A percentile compares a stretch with the other conserved stretches of the same genome.
phyloP scores from a whole-genome alignment of 2,329 filamentous ascomycete species.

The Cordyceps militaris region DNA sequence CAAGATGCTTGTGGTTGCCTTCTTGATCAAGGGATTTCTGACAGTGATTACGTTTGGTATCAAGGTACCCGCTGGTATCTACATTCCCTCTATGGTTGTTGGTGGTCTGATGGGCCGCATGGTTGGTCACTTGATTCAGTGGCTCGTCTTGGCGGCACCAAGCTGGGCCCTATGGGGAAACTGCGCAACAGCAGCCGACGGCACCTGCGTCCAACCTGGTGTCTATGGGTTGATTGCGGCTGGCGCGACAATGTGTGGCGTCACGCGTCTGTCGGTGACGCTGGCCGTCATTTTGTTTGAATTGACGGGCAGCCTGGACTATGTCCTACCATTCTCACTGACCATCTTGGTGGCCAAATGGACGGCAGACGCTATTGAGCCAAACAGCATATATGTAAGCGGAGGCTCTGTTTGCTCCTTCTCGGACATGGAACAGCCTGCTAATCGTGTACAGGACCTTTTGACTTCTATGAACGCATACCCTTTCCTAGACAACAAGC shows the following conservation, averaged over 20 bases:
- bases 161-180: constrained; percentile 64
- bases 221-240: constrained; percentile 93
- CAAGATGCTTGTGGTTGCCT: constrained; percentile 63
- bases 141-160: constrained; percentile 67
- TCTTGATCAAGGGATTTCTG: constrained; percentile 81
- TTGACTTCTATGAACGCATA: constrained; percentile 97
- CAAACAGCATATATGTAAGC: constrained; percentile 80
- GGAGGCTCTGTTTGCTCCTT: neutral
- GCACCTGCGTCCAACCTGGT: constrained; percentile 89
- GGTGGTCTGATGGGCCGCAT: constrained; percentile 86
- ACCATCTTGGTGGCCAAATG: constrained; percentile 94
- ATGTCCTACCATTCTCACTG: constrained; percentile 89
- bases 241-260: constrained; percentile 95
- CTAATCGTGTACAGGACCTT: constrained; percentile 54
- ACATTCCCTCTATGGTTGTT: constrained; percentile 97
- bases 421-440: neutral
- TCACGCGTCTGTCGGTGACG: constrained; percentile 87
- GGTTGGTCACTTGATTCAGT: constrained; percentile 79
- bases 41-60: constrained; percentile 92
- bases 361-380: constrained; percentile 93
- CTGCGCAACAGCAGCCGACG: constrained; percentile 63
- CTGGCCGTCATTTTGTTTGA: constrained; percentile 94
- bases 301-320: constrained; percentile 87
- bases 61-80: constrained; percentile 94
- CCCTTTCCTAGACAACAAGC: constrained; percentile 94